Base-by-base conservation (phyloP, 2,329 filamentous ascomycete species). In the Scolecobasidium constrictum region DNA sequence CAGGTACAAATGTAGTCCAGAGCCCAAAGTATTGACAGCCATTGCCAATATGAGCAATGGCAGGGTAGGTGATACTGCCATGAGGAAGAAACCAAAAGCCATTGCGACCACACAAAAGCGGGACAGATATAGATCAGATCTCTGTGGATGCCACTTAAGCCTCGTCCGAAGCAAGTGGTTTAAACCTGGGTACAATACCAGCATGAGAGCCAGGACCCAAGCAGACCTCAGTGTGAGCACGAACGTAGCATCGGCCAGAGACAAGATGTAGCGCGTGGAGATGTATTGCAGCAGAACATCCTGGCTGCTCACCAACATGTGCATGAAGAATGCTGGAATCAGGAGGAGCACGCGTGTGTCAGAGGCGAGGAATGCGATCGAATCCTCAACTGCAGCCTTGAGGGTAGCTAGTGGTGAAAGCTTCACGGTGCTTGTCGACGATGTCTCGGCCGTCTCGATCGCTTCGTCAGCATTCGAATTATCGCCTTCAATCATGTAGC, bases 221-320 rank as follows among this genome's bases (percentile, higher is more conserved):
- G 48, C 52, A 13, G 53, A 51, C 22, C 50, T 50, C 33, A 62
- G 42, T 6, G 56, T 58, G 33, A 58, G 36, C 20, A 61, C 39
- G 12, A 60, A 43, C 1, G 60, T 62, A 5, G 56, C 52, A 21
- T 52, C 40, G 6, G 57, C 50, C 33, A 62, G 70, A 5, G 62
- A 63, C 62, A 72, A 69, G 21, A 56, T 40, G 52, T 72, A 77
- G 4, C 71, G 63, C 38, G 66, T 69, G 1, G 67, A 69, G 42
- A 70, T 61, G 50, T 76, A 76, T 50, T 77, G 75, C 2, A 76
- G 50, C 4, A 73, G 46, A 17, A 71, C 46, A 3, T 62, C 59
- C 5, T 33, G 31, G 19, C 45, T 41, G 17, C 40, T 48, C 1
- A 43, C 18, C 7, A 59, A 50, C 17, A 53, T 48, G 42, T 59